Conservation (phyloP, 1,284 basidiomycete species). For the Tilletia caries region DNA sequence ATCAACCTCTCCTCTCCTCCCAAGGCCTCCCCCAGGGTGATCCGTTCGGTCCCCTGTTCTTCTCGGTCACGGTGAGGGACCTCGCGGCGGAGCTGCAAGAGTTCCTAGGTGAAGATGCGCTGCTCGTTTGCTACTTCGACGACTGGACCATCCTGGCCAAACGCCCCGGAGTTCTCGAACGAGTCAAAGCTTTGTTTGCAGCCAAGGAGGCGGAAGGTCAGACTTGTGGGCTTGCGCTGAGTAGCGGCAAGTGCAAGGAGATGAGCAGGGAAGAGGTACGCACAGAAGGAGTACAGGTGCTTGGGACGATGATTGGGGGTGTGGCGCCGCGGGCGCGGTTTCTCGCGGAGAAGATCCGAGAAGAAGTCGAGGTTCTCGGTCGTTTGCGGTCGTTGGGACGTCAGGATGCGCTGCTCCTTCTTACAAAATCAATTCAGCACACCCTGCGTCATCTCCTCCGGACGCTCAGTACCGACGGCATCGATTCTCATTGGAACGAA, state of each 20-base stretch:
- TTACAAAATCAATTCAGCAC: background rate
- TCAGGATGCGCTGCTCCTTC: background rate
- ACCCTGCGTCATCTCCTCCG: too few relatives aligned
- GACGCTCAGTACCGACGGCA: background rate
- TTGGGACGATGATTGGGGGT: background rate
- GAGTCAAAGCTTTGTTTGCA: background rate
- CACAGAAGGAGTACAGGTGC: background rate
- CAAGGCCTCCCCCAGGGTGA: slow-evolving; percentile 5
- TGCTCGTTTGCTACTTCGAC: slow-evolving; percentile 4
- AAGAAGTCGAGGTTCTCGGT: background rate
- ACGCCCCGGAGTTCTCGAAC: background rate
- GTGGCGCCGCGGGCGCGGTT: background rate
- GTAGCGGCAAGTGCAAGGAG: background rate
- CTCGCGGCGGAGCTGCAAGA: background rate
- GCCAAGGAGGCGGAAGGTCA: background rate
- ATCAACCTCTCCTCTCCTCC: background rate
- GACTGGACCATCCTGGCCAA: background rate
- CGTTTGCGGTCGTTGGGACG: background rate
- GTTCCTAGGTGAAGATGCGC: background rate
- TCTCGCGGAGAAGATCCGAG: background rate
- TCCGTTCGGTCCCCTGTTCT: slow-evolving; percentile 11
- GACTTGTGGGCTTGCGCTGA: background rate
- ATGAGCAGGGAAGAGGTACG: background rate
- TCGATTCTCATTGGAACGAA: background rate
- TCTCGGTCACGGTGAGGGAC: slow-evolving; percentile 3